phyloP scores from a whole-genome alignment of 768 basidiomycete species.

The Podaxis mareebaensis region DNA sequence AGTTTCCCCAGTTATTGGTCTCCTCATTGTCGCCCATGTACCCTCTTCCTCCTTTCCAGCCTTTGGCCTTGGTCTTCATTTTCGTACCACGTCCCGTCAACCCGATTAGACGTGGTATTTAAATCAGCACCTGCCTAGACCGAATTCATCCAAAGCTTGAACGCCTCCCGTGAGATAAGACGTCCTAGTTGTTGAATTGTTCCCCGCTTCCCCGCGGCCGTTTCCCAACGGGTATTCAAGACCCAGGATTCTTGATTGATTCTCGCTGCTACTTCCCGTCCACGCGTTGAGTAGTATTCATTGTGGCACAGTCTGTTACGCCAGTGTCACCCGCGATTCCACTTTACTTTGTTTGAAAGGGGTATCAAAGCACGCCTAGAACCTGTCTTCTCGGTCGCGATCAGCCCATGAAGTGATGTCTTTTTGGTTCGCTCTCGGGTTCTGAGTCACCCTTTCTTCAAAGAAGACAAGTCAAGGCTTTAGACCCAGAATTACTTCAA shows the following conservation, averaged over 20 bases:
- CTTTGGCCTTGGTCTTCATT: constrained; percentile 29
- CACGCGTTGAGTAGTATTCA: background rate
- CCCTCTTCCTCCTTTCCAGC: constrained; percentile 25
- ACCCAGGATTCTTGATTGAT: background rate
- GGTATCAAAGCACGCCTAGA: background rate
- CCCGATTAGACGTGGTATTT: constrained; percentile 6
- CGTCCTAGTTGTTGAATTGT: background rate
- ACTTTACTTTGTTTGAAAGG: background rate
- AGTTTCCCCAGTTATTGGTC: constrained; percentile 21
- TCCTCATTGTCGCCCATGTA: constrained; percentile 23
- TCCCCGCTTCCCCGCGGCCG: background rate
- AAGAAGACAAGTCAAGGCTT: background rate
- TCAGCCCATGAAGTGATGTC: background rate
- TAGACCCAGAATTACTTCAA: background rate
- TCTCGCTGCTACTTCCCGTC: background rate
- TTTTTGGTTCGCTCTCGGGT: background rate
- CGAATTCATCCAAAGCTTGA: background rate
- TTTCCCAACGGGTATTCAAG: background rate
- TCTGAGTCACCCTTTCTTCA: background rate
- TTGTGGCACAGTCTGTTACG: background rate
- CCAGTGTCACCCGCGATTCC: background rate
- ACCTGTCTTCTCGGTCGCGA: background rate
- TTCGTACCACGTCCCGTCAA: constrained; percentile 25
- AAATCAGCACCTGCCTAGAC: background rate
- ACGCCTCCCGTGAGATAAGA: background rate